Percentiles rank a stretch among this genome's conserved stretches.
Conservation (phyloP, 192 early-diverging fungal species). For the Coemansia biformis region DNA sequence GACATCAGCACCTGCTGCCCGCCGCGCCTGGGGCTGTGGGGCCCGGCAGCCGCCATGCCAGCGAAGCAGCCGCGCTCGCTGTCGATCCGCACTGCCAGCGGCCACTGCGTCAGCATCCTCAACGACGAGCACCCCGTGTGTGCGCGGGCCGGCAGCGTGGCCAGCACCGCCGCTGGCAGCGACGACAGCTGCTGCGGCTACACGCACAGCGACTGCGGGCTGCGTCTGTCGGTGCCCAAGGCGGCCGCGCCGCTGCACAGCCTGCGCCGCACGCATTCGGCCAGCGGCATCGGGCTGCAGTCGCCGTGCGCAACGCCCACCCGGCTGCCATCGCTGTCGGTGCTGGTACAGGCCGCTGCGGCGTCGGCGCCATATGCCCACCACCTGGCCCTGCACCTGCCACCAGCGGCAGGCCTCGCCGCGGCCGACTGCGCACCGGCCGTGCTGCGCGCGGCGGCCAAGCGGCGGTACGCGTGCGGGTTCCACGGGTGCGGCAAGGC, state of each 20-base stretch:
- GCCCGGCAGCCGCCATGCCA: constrained; percentile 1
- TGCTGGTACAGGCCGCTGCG: constrained; percentile 24
- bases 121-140: constrained; percentile 18
- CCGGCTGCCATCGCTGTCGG: constrained; percentile 23
- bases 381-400: background rate
- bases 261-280: constrained; percentile 12
- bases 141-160: constrained; percentile 2
- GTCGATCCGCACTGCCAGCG: constrained; percentile 26
- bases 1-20: background rate
- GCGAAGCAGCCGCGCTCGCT: constrained; percentile 29
- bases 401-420: background rate
- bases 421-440: background rate
- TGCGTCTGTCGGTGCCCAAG: constrained; percentile 13
- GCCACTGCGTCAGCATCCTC: constrained; percentile 36
- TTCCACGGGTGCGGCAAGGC: constrained; percentile 62
- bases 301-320: constrained; percentile 17
- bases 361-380: constrained; percentile 2
- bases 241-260: background rate
- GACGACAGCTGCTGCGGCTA: constrained; percentile 2
- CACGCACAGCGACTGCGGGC: constrained; percentile 1
- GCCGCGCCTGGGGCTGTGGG: constrained; percentile 13
- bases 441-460: constrained; percentile 18
- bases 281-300: constrained; percentile 1
- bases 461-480: constrained; percentile 67
- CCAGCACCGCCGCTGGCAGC: constrained; percentile 1